Evolutionary conservation across 2,329 filamentous ascomycete genomes (phyloP), one percentile per base, ranked within the genome.

Genomic region (Chaetomium sp.): DNA sequence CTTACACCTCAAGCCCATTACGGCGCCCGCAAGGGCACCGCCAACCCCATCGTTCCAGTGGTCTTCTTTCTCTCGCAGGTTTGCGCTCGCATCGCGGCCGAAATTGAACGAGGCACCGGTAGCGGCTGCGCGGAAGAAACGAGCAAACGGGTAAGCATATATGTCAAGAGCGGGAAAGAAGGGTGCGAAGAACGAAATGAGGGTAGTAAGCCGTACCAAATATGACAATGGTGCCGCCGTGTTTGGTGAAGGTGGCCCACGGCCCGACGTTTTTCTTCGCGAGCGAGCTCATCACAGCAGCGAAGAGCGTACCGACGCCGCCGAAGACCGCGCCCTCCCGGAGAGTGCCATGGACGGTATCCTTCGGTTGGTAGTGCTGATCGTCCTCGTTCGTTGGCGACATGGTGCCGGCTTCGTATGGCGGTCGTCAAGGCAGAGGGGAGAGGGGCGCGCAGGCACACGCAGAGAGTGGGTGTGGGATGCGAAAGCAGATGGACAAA

Each of bases 41-140:
- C 85, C 90, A 59, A 91, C 76, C 42, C 83, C 81, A 54, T 85
- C 76, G 71, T 91, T 94, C 74, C 81, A 86, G 62, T 79, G 76
- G 69, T 96, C 91, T 57, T 96, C 83, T 75, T 87, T 90, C 72
- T 91, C 80, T 67, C 91, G 86, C 62, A 96, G 76, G 75, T 96
- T 96, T 71, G 89, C 89, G 46, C 87, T 79, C 49, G 89, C 87
- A 64, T 80, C 81, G 65, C 81, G 85, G 65, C 85, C 79, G 76
- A 96, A 96, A 66, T 83, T 80, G 73, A 90, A 95, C 59, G 86
- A 80, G 66, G 82, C 85, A 67, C 88, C 88, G 71, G 85, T 82
- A 42, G 83, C 82, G 67, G 85, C 88, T 91, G 65, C 5, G 52
- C 40, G 43, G 7, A 43, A 12, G 8, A 40, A 14, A 12, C 44